Percentiles rank a stretch among this genome's conserved stretches.
Conservation (phyloP, 495 filamentous ascomycete species). For the Chaetomium tenue region DNA sequence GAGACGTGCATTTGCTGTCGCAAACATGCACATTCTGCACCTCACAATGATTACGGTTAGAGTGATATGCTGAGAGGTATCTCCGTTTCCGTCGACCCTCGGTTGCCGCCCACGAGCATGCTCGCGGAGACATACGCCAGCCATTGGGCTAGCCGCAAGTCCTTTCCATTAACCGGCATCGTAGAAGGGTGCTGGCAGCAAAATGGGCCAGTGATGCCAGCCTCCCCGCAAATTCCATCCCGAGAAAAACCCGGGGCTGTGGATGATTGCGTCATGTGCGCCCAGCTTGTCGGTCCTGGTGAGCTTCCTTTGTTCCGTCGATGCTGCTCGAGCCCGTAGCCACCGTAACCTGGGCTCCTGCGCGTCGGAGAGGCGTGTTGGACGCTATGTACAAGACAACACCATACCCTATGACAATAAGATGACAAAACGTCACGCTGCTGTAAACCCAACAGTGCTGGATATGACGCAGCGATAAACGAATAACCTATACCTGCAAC, state of each 20-base stretch:
- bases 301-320: conserved; percentile 53
- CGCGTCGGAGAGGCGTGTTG: conserved; percentile 40
- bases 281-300: conserved; percentile 50
- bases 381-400: conserved; percentile 57
- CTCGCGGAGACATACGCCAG: conserved; percentile 54
- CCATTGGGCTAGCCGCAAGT: conserved; percentile 51
- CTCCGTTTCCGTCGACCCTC: conserved; percentile 32
- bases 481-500: conserved; percentile 48
- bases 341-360: conserved; percentile 50
- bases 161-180: conserved; percentile 58
- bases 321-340: conserved; percentile 53
- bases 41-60: conserved; percentile 55
- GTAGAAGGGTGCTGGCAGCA: conserved; percentile 57
- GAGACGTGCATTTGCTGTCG: conserved; percentile 52
- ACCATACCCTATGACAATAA: conserved; percentile 52
- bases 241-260: conserved; percentile 54
- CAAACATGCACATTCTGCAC: conserved; percentile 54
- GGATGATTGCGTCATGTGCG: conserved; percentile 56
- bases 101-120: conserved; percentile 52
- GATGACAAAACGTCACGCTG: conserved; percentile 44
- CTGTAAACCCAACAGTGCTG: conserved; percentile 49
- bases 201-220: conserved; percentile 57
- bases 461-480: conserved; percentile 56
- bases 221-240: conserved; percentile 43
- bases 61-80: conserved; percentile 30